A percentile compares a stretch with the other conserved stretches of the same genome.
Conservation (phyloP, 495 filamentous ascomycete species). For the Podospora pseudopauciseta region DNA sequence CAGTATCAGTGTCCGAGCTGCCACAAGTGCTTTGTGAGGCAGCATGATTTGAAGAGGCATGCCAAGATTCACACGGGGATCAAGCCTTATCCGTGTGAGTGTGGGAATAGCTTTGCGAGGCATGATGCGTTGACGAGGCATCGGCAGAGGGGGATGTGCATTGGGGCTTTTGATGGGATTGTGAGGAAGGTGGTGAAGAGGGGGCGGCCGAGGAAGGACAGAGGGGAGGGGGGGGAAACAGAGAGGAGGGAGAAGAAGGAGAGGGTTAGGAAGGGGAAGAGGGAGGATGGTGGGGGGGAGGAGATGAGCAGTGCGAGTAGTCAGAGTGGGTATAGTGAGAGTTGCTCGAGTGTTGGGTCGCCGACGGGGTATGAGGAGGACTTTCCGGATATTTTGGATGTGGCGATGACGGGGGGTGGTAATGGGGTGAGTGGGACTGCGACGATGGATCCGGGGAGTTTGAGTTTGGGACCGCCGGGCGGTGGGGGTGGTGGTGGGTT, state of each 20-base stretch:
- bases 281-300: slow-evolving; percentile 44
- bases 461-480: slow-evolving; percentile 12
- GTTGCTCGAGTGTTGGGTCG: slow-evolving; percentile 40
- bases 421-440: slow-evolving; percentile 14
- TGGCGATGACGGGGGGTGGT: slow-evolving; percentile 31
- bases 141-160: slow-evolving; percentile 89
- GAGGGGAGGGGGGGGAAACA: slow-evolving; percentile 53
- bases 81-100: slow-evolving; percentile 88
- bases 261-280: slow-evolving; percentile 50
- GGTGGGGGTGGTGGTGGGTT: neutral
- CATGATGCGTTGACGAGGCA: slow-evolving; percentile 94
- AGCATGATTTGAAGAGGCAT: slow-evolving; percentile 95
- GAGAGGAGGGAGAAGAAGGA: slow-evolving; percentile 59
- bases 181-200: slow-evolving; percentile 57
- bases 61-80: slow-evolving; percentile 92
- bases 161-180: slow-evolving; percentile 82
- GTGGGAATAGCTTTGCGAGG: slow-evolving; percentile 84
- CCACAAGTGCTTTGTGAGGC: slow-evolving; percentile 89
- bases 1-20: slow-evolving; percentile 88
- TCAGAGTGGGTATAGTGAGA: slow-evolving; percentile 49
- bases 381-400: slow-evolving; percentile 42
- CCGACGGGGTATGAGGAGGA: slow-evolving; percentile 44
- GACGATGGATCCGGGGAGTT: slow-evolving; percentile 39
- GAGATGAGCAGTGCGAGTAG: slow-evolving; percentile 38
- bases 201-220: slow-evolving; percentile 46